phyloP scores from a whole-genome alignment of 2,329 filamentous ascomycete species.

The Xylaria sp. region DNA sequence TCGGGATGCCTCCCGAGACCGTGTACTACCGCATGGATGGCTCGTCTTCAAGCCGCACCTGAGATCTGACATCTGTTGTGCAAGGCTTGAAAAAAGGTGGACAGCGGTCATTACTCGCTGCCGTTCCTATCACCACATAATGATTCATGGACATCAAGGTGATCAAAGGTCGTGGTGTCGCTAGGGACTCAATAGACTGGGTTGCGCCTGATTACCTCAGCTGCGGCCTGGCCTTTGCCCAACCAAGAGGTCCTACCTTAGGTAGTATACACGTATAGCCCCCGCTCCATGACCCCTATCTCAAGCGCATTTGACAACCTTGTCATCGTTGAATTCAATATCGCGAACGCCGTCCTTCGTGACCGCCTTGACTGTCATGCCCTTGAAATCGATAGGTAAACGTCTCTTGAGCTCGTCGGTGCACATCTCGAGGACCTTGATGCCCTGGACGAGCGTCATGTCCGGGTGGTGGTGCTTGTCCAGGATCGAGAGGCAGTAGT shows the following conservation, averaged over 20 bases:
- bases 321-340: slow-evolving; percentile 82
- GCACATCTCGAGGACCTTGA: slow-evolving; percentile 93
- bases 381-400: slow-evolving; percentile 98
- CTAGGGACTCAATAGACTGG: slow-evolving; percentile 9
- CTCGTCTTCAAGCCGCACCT: neutral
- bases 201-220: slow-evolving; percentile 20
- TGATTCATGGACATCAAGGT: neutral
- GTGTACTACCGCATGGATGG: neutral
- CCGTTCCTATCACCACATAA: neutral
- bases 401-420: slow-evolving; percentile 96
- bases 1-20: neutral
- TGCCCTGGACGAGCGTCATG: slow-evolving; percentile 83
- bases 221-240: slow-evolving; percentile 21
- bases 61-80: neutral
- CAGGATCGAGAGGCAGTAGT: slow-evolving; percentile 96
- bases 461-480: slow-evolving; percentile 99
- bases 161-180: slow-evolving; percentile 6
- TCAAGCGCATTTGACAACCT: slow-evolving; percentile 66
- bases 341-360: slow-evolving; percentile 91
- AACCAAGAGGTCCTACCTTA: slow-evolving; percentile 25
- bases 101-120: neutral
- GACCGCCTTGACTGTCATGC: slow-evolving; percentile 89
- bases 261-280: slow-evolving; percentile 42
- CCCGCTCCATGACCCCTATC: slow-evolving; percentile 25
- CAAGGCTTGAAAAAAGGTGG: neutral